Evolutionary conservation across 225 moss, liverwort and hornwort genomes (phyloP).

Genomic region (Lunularia cruciata): DNA sequence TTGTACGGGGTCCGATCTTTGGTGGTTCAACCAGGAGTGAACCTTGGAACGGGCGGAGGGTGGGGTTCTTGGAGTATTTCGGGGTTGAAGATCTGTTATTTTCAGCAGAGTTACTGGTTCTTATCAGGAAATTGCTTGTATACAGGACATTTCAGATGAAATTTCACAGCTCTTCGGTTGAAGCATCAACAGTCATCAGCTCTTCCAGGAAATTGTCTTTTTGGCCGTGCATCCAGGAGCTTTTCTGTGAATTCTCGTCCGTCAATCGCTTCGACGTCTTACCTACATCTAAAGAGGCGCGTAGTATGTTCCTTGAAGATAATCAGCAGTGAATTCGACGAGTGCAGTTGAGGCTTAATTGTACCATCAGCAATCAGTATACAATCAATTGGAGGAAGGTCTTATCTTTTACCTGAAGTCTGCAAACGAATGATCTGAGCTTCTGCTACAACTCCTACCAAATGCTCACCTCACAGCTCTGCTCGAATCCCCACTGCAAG

Average conservation of each 20-base stretch:
- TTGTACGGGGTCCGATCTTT: background rate
- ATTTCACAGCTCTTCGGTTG: constrained; percentile 40
- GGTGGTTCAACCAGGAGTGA: background rate
- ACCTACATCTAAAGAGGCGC: constrained; percentile 25
- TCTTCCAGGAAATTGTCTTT: constrained; percentile 30
- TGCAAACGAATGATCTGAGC: constrained; percentile 31
- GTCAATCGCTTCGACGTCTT: constrained; percentile 13
- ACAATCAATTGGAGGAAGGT: background rate
- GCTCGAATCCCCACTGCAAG: constrained; percentile 99
- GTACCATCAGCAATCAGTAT: background rate
- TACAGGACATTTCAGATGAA: constrained; percentile 48
- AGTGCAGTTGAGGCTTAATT: constrained; percentile 10
- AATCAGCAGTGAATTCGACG: constrained; percentile 33
- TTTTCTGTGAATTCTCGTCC: constrained; percentile 29
- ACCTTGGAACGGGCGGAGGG: constrained; percentile 21
- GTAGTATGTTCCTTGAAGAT: constrained; percentile 35
- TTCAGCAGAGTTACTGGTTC: constrained; percentile 11
- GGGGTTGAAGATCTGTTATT: constrained; percentile 37
- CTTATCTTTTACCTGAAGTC: constrained; percentile 3
- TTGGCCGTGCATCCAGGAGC: constrained; percentile 32
- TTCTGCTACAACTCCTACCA: constrained; percentile 23
- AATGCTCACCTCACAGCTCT: constrained; percentile 80
- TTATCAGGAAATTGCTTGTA: constrained; percentile 19
- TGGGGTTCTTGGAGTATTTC: constrained; percentile 35
- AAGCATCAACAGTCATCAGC: constrained; percentile 30